Evolutionary conservation across 1,139 yeast species (phyloP).

Genomic region (Geotrichum histeridarum): DNA sequence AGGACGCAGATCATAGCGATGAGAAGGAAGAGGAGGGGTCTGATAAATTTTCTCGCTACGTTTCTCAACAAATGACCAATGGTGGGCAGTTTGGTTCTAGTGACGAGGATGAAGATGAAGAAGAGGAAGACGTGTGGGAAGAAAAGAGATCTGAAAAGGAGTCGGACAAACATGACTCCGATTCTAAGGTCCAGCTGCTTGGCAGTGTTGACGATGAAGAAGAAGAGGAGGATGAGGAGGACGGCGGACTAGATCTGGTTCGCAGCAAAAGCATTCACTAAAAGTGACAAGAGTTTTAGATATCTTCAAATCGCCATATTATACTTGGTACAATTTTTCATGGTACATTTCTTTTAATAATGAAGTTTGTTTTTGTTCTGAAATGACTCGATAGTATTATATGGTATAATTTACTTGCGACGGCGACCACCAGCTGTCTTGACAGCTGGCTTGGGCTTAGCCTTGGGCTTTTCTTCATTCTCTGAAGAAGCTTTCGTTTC

Average conservation of each 20-base stretch:
- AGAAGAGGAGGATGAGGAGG: conserved; percentile 26
- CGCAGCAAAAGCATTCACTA: conserved; percentile 34
- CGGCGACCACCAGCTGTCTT: conserved; percentile 31
- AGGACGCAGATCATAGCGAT: conserved; percentile 28
- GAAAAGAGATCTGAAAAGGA: neutral
- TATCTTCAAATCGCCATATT: conserved; percentile 29
- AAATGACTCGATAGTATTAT: neutral
- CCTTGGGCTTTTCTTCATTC: conserved; percentile 6
- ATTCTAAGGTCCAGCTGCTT: conserved; percentile 11
- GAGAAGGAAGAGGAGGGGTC: conserved; percentile 36
- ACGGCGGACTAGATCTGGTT: conserved; percentile 32
- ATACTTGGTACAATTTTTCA: conserved; percentile 24
- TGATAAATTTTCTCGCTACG: conserved; percentile 65
- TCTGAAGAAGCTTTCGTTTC: neutral
- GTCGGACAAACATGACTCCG: neutral
- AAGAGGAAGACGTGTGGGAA: conserved; percentile 38
- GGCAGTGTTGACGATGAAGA: conserved; percentile 20
- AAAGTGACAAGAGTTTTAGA: neutral
- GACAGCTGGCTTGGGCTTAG: conserved; percentile 25
- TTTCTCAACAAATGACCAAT: conserved; percentile 63
- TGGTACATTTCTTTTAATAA: neutral
- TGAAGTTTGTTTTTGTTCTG: neutral
- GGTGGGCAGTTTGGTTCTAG: conserved; percentile 32
- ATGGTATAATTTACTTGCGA: conserved; percentile 19
- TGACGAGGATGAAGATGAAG: conserved; percentile 55